phyloP scores from a whole-genome alignment of 768 basidiomycete species.

The Royoungia palumana region DNA sequence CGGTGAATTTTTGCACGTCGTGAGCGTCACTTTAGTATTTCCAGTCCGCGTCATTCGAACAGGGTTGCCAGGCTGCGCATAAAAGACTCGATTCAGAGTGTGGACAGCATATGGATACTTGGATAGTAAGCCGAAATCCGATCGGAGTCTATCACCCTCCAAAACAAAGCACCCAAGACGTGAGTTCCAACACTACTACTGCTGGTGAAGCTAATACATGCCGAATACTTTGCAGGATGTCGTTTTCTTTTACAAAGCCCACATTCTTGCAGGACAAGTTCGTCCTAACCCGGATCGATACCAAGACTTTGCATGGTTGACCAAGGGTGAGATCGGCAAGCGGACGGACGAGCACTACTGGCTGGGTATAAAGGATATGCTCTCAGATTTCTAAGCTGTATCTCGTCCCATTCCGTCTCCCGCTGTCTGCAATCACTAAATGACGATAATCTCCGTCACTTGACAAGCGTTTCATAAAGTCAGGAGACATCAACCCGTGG shows the following conservation, averaged over 20 bases:
- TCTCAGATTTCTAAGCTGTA: slow-evolving; percentile 54
- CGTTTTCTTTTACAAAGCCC: slow-evolving; percentile 91
- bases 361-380: slow-evolving; percentile 72
- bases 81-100: slow-evolving; percentile 68
- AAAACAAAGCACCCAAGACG: slow-evolving; percentile 36
- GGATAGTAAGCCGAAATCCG: slow-evolving; percentile 90
- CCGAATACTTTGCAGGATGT: slow-evolving; percentile 45
- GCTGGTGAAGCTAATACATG: background rate
- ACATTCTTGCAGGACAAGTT: slow-evolving; percentile 87
- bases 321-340: slow-evolving; percentile 81
- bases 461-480: too few species aligned
- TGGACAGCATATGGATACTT: slow-evolving; percentile 84
- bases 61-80: slow-evolving; percentile 58
- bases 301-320: slow-evolving; percentile 89
- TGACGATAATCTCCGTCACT: background rate
- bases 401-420: background rate
- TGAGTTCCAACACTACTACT: slow-evolving; percentile 17
- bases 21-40: slow-evolving; percentile 28
- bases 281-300: slow-evolving; percentile 51
- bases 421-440: background rate
- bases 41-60: background rate
- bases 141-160: slow-evolving; percentile 71
- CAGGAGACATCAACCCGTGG: too few species aligned
- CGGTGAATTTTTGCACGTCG: slow-evolving; percentile 77
- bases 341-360: slow-evolving; percentile 72